Evolutionary conservation across 2,329 filamentous ascomycete genomes (phyloP).

Genomic region (Nemania diffusa): DNA sequence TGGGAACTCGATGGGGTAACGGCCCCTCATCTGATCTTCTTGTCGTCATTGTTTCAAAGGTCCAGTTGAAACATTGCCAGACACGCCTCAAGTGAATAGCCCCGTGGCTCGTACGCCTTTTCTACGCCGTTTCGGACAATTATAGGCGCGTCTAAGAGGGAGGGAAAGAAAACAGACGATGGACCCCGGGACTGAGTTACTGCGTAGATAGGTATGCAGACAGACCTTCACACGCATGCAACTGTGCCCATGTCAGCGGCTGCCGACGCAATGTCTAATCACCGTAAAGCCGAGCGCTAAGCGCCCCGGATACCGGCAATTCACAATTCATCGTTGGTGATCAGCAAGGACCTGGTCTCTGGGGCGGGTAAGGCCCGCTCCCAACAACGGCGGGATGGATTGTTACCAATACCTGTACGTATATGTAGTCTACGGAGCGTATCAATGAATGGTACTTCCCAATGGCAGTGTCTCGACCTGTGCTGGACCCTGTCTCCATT

Average conservation of each 20-base stretch:
- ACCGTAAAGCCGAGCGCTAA: constrained; percentile 16
- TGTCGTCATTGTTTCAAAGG: constrained; percentile 25
- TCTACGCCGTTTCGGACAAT: not conserved
- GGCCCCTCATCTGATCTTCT: constrained; percentile 21
- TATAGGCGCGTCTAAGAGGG: not conserved
- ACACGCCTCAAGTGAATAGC: not conserved
- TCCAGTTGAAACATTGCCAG: constrained; percentile 22
- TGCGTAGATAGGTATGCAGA: too few species aligned
- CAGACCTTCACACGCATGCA: constrained; percentile 7
- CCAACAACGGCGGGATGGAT: not conserved
- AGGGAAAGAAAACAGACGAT: not conserved
- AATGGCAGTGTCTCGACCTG: constrained; percentile 15
- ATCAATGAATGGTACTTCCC: constrained; percentile 8
- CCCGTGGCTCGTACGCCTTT: not conserved
- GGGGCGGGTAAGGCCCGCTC: constrained; percentile 2
- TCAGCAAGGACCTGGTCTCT: not conserved
- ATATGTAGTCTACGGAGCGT: not conserved
- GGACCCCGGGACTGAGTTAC: not conserved
- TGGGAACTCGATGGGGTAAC: not conserved
- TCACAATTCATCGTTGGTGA: not conserved
- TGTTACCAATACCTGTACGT: not conserved
- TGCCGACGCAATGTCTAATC: constrained; percentile 1
- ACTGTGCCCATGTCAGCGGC: constrained; percentile 6
- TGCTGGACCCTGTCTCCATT: not conserved
- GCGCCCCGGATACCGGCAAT: constrained; percentile 11